Conservation (phyloP, 2,329 filamentous ascomycete species). For the Xylaria multiplex region DNA sequence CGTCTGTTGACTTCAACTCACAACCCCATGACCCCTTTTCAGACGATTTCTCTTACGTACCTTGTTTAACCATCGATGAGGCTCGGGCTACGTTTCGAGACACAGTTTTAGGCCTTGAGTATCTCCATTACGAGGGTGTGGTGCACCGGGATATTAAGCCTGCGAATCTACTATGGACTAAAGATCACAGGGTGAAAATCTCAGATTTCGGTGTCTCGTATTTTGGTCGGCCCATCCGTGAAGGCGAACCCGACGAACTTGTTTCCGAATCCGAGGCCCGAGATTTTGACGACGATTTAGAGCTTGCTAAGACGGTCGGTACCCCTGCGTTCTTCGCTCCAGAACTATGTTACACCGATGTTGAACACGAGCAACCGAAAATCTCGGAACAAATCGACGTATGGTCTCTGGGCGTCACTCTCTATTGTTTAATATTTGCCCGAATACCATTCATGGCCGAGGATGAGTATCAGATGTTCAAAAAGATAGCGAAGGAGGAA, state of each 20-base stretch:
- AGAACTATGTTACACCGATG: slow-evolving; percentile 90
- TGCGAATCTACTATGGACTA: slow-evolving; percentile 89
- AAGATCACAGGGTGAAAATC: slow-evolving; percentile 89
- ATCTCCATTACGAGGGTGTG: slow-evolving; percentile 87
- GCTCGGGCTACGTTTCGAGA: slow-evolving; percentile 89
- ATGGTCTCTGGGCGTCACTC: slow-evolving; percentile 94
- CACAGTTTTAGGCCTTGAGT: slow-evolving; percentile 91
- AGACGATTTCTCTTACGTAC: slow-evolving; percentile 92
- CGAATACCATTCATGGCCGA: slow-evolving; percentile 93
- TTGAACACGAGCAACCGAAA: slow-evolving; percentile 74
- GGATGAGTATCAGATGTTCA: slow-evolving; percentile 91
- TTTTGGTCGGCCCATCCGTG: slow-evolving; percentile 86
- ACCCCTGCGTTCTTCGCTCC: slow-evolving; percentile 98
- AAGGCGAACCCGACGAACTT: slow-evolving; percentile 80
- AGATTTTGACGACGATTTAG: slow-evolving; percentile 90
- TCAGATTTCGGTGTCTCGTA: slow-evolving; percentile 99
- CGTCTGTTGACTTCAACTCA: slow-evolving; percentile 68
- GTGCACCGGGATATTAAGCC: slow-evolving; percentile 88
- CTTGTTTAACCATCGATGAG: slow-evolving; percentile 87
- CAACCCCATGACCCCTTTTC: slow-evolving; percentile 73
- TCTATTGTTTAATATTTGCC: slow-evolving; percentile 95
- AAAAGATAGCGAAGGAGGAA: slow-evolving; percentile 90
- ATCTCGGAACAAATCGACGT: slow-evolving; percentile 95
- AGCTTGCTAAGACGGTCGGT: slow-evolving; percentile 97
- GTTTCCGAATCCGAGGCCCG: slow-evolving; percentile 83